phyloP scores from a whole-genome alignment of 2,329 filamentous ascomycete species.

The Ophiostoma angusticollis region DNA sequence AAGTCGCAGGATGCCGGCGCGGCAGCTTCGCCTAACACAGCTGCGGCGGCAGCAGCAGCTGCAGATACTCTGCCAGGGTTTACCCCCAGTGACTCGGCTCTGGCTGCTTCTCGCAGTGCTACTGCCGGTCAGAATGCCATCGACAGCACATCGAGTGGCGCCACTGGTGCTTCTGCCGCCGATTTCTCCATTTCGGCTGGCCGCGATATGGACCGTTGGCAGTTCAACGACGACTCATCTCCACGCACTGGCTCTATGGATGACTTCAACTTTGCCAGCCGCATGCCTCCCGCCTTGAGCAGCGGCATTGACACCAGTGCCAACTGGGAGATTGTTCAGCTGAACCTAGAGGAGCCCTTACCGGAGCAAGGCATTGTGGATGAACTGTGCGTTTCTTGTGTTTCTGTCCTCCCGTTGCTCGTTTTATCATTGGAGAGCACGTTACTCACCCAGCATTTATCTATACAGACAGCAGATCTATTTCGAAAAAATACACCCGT shows the following conservation, averaged over 20 bases:
- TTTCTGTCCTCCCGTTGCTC: background rate
- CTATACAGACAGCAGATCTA: conserved; percentile 59
- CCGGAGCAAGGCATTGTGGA: conserved; percentile 55
- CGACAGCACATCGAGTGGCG: conserved; percentile 4
- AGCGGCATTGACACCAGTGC: conserved; percentile 43
- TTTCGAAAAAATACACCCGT: conserved; percentile 82
- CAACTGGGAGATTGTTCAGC: conserved; percentile 64
- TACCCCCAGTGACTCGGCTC: conserved; percentile 31
- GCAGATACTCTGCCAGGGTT: conserved; percentile 31
- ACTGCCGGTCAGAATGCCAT: background rate
- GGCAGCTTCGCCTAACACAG: conserved; percentile 49
- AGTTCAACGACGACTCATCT: conserved; percentile 41
- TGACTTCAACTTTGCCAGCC: conserved; percentile 44
- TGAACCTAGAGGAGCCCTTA: conserved; percentile 46
- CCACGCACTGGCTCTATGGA: conserved; percentile 33
- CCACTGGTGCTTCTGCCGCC: conserved; percentile 17
- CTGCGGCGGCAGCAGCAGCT: conserved; percentile 13
- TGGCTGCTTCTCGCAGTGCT: conserved; percentile 20
- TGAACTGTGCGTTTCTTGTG: conserved; percentile 50
- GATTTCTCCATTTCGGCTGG: conserved; percentile 31
- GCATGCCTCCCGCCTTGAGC: conserved; percentile 34
- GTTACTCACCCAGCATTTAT: too few relatives aligned
- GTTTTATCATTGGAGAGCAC: background rate
- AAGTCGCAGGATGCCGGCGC: conserved; percentile 54
- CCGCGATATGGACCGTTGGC: conserved; percentile 41